phyloP scores from a whole-genome alignment of 148 eudicot species.

The Arctostaphylos glauca region DNA sequence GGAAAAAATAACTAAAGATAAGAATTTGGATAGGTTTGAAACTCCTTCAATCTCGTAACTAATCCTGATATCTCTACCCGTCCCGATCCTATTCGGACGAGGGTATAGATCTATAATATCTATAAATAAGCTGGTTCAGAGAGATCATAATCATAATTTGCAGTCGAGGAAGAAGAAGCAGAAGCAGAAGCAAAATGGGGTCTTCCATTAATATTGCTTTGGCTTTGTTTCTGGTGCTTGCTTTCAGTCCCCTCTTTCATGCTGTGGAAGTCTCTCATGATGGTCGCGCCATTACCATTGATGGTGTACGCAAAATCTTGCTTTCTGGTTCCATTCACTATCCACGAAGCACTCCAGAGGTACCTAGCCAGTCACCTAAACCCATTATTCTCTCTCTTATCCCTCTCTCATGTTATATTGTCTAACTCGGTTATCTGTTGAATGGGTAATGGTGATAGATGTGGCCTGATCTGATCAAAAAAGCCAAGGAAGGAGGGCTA shows the following conservation, averaged over 20 bases:
- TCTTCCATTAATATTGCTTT: conserved; percentile 4
- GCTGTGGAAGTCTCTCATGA: conserved; percentile 42
- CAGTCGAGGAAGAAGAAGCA: no score
- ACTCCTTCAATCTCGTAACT: no score
- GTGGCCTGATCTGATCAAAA: conserved; percentile 74
- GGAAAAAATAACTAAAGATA: no score
- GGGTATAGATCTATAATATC: background rate
- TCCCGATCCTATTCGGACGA: no score
- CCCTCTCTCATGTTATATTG: no score
- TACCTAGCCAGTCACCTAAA: no score
- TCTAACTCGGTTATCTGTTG: background rate
- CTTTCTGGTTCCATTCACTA: conserved; percentile 60
- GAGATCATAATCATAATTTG: background rate
- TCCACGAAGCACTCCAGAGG: conserved; percentile 58
- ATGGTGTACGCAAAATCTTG: conserved; percentile 45
- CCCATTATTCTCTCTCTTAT: no score
- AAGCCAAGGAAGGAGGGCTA: conserved; percentile 55
- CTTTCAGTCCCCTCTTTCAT: conserved; percentile 4
- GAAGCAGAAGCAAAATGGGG: background rate
- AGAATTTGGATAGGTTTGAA: no score
- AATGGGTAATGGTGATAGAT: conserved; percentile 28
- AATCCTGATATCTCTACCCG: no score
- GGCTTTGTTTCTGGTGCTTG: conserved; percentile 16
- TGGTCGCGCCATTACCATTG: conserved; percentile 45
- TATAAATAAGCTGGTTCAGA: background rate